phyloP scores from a whole-genome alignment of 768 basidiomycete species.

The Amanita molliuscula region DNA sequence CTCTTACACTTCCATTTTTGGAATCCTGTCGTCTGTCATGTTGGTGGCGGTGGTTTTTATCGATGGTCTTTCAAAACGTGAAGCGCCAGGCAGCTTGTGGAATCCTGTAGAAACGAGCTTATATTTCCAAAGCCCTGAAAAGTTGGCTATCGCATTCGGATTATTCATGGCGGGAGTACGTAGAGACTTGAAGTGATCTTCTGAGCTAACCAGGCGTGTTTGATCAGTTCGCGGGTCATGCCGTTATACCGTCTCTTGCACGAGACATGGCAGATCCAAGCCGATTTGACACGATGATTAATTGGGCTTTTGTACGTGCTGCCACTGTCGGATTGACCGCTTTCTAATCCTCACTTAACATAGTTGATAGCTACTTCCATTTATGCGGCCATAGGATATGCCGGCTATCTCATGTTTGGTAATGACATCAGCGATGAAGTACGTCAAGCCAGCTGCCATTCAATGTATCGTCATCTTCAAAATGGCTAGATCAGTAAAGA shows the following conservation, averaged over 20 bases:
- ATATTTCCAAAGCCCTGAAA: conserved; percentile 36
- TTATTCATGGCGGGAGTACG: conserved; percentile 87
- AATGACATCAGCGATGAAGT: conserved; percentile 73
- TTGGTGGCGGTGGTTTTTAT: conserved; percentile 70
- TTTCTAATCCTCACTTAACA: conserved; percentile 10
- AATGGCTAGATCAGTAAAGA: conserved; percentile 66
- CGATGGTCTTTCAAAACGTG: conserved; percentile 68
- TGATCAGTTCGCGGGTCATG: conserved; percentile 77
- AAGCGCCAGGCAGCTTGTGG: conserved; percentile 76
- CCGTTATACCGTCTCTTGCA: conserved; percentile 83
- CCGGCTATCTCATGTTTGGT: conserved; percentile 92
- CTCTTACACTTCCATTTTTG: conserved; percentile 82
- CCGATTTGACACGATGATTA: conserved; percentile 73
- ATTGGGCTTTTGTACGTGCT: conserved; percentile 70
- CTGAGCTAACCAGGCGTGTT: background rate
- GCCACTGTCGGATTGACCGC: background rate
- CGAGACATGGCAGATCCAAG: conserved; percentile 82
- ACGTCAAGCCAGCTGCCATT: conserved; percentile 10
- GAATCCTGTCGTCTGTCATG: conserved; percentile 68
- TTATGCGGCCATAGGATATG: conserved; percentile 60
- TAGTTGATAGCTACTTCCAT: conserved; percentile 54
- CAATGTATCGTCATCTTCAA: background rate
- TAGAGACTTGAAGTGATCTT: background rate
- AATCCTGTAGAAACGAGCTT: conserved; percentile 60
- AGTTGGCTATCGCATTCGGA: conserved; percentile 76